These are phyloP conservation scores for Phytophthora cactorum DNA, from an alignment of 352 stramenopile genomes.

Conservation along the genomic window DNA sequence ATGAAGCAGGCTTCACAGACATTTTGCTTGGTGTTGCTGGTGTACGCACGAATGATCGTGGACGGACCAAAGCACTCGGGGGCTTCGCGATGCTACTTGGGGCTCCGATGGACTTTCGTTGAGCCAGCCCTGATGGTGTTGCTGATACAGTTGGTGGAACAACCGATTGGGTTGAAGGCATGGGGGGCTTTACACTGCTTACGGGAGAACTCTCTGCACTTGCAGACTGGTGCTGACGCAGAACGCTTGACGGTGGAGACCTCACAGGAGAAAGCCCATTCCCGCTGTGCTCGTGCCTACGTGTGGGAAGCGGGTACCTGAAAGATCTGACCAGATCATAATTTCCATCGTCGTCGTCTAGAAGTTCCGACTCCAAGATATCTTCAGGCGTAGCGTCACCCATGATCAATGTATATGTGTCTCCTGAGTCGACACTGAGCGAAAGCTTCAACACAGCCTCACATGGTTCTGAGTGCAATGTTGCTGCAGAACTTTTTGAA, in stretches of 20 bases:
- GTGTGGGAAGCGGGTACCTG: constrained; percentile 30
- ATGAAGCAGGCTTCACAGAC: constrained; percentile 1
- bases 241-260: constrained; percentile 6
- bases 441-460: constrained; percentile 6
- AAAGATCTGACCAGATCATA: constrained; percentile 40
- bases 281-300: constrained; percentile 2
- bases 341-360: constrained; percentile 31
- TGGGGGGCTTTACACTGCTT: background rate
- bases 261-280: constrained; percentile 13
- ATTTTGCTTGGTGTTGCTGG: background rate
- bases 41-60: constrained; percentile 21
- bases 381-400: constrained; percentile 30
- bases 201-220: constrained; percentile 1
- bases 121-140: constrained; percentile 10
- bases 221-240: constrained; percentile 7
- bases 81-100: constrained; percentile 18
- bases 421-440: background rate
- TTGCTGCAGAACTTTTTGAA: constrained; percentile 3
- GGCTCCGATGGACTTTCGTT: constrained; percentile 11
- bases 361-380: constrained; percentile 40
- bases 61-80: constrained; percentile 14
- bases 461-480: background rate
- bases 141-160: background rate
- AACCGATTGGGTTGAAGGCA: constrained; percentile 1
- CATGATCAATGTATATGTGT: constrained; percentile 50